Percentiles rank a stretch among this genome's conserved stretches.
These are phyloP conservation scores for Rhodomyrtus tomentosa DNA, from an alignment of 345 rosid genomes.

Conservation along the genomic window DNA sequence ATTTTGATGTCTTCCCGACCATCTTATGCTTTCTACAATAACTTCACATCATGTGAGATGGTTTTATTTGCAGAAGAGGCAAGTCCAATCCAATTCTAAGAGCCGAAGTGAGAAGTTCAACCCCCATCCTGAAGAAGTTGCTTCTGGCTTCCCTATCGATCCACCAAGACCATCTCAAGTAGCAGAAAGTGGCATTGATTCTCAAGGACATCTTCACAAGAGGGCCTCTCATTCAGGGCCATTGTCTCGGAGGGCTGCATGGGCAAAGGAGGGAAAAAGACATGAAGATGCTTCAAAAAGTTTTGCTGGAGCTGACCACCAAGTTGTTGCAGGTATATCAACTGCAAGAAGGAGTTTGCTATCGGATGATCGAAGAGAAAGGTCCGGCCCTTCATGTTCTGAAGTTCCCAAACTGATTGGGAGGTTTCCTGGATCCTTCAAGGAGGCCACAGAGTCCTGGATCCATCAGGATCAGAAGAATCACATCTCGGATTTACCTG, in stretches of 20 bases:
- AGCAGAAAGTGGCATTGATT: conserved; percentile 42
- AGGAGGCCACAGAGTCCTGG: conserved; percentile 61
- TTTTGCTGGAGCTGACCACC: conserved; percentile 43
- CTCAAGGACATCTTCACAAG: conserved; percentile 57
- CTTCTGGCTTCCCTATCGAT: conserved; percentile 97
- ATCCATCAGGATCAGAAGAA: conserved; percentile 47
- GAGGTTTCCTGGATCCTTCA: conserved; percentile 88
- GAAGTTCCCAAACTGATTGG: conserved; percentile 56
- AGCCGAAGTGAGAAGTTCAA: conserved; percentile 97
- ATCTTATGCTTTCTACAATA: neutral
- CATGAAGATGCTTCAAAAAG: conserved; percentile 55
- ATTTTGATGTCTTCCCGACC: neutral
- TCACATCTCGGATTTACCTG: conserved; percentile 20
- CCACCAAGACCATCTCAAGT: conserved; percentile 89
- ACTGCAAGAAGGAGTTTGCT: conserved; percentile 51
- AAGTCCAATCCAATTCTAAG: conserved; percentile 57
- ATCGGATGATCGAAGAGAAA: conserved; percentile 44
- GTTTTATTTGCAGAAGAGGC: conserved; percentile 58
- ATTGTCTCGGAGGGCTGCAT: conserved; percentile 64
- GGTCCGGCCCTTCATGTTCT: conserved; percentile 27
- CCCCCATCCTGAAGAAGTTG: conserved; percentile 94
- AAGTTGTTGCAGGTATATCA: conserved; percentile 40
- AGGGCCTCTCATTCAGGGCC: conserved; percentile 96
- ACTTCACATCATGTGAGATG: neutral
- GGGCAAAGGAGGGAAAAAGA: conserved; percentile 59